Percentiles rank a stretch among this genome's conserved stretches.
Evolutionary conservation across 2,329 filamentous ascomycete genomes (phyloP).

Genomic region (Fusarium sp.): DNA sequence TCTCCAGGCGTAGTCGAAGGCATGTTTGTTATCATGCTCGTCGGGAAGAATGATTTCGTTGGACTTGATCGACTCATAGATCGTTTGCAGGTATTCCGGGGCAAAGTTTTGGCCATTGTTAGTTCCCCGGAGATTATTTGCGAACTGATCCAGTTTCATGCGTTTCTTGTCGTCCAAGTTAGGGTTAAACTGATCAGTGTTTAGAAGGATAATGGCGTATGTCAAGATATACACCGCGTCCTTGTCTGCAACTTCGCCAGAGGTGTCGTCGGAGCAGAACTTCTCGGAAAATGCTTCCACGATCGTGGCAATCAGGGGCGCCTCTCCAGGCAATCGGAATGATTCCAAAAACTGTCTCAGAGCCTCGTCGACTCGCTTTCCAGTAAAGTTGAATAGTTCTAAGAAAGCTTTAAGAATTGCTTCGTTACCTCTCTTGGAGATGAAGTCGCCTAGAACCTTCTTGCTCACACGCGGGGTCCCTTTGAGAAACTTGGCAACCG

Average conservation of each 20-base stretch:
- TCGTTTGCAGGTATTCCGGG: conserved; percentile 83
- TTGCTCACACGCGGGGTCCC: conserved; percentile 92
- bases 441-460: conserved; percentile 88
- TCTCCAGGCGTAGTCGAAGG: conserved; percentile 98
- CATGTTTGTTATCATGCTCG: conserved; percentile 96
- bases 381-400: conserved; percentile 86
- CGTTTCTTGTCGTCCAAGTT: conserved; percentile 84
- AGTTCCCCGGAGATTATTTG: conserved; percentile 88
- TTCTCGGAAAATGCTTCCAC: conserved; percentile 88
- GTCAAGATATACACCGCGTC: conserved; percentile 92
- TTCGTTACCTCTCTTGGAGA: conserved; percentile 92
- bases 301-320: conserved; percentile 91
- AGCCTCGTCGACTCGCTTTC: conserved; percentile 90
- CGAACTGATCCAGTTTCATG: conserved; percentile 87
- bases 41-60: conserved; percentile 98
- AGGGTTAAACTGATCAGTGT: conserved; percentile 96
- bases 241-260: conserved; percentile 82
- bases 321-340: conserved; percentile 94
- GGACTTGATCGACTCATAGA: conserved; percentile 90
- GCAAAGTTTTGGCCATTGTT: conserved; percentile 89
- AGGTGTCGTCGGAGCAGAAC: conserved; percentile 78
- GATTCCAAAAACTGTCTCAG: conserved; percentile 87
- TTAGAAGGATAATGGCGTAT: conserved; percentile 97
- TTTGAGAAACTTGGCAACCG: conserved; percentile 87
- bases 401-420: conserved; percentile 87